phyloP scores from a whole-genome alignment of 371 early-diverging fungal species.

The Apophysomyces elegans region DNA sequence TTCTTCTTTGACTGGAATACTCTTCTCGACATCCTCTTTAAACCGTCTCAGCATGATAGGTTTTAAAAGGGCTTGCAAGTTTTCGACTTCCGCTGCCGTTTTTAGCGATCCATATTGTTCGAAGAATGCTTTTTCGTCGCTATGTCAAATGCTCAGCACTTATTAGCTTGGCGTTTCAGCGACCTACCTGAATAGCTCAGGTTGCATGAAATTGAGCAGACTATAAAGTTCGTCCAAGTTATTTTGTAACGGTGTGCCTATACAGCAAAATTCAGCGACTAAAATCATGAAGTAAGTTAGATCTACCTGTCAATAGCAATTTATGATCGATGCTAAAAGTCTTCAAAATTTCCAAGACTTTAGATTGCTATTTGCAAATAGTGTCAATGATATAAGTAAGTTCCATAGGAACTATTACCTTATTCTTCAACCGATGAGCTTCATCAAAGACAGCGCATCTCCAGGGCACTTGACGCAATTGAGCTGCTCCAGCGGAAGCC shows the following conservation, averaged over 20 bases:
- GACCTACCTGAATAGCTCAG: constrained; percentile 56
- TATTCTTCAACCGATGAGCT: constrained; percentile 96
- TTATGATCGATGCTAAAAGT: constrained; percentile 54
- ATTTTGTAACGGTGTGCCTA: constrained; percentile 89
- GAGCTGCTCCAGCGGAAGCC: constrained; percentile 66
- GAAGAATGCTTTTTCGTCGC: constrained; percentile 74
- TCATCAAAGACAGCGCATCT: constrained; percentile 92
- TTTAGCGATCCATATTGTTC: constrained; percentile 76
- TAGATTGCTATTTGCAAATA: constrained; percentile 38
- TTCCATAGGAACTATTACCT: constrained; percentile 24
- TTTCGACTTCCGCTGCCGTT: constrained; percentile 79
- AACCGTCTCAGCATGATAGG: constrained; percentile 80
- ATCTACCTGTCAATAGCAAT: constrained; percentile 43
- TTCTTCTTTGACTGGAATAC: constrained; percentile 87
- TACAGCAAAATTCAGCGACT: background rate
- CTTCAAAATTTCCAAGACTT: constrained; percentile 50
- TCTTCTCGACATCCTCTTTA: constrained; percentile 88
- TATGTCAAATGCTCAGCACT: constrained; percentile 24
- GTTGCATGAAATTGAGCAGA: constrained; percentile 91
- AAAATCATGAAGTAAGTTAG: background rate
- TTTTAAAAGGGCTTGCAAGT: constrained; percentile 68
- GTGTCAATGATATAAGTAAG: background rate
- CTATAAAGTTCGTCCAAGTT: constrained; percentile 92
- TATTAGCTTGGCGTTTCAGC: background rate
- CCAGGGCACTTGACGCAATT: constrained; percentile 84